These are phyloP conservation scores for Fusarium sp. DNA, from an alignment of 2,329 filamentous ascomycete species.

Conservation along the genomic window DNA sequence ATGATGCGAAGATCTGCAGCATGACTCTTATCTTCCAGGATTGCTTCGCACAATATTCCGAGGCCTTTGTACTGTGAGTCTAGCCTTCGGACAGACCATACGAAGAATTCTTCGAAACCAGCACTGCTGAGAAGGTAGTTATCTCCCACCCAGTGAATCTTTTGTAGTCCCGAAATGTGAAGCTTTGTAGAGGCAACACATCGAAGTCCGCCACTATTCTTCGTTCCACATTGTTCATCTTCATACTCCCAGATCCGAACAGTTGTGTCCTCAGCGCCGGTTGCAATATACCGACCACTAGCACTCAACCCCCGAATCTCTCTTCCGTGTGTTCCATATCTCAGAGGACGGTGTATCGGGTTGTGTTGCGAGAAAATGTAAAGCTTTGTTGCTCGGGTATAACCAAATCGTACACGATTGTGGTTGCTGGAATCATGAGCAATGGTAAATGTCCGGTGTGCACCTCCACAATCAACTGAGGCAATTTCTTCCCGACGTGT, in stretches of 20 bases:
- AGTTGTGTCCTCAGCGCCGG: constrained; percentile 75
- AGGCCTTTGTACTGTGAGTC: constrained; percentile 60
- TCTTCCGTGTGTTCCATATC: constrained; percentile 80
- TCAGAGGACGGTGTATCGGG: constrained; percentile 59
- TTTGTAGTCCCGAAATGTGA: constrained; percentile 86
- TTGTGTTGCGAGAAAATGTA: constrained; percentile 56
- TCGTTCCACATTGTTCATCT: constrained; percentile 11
- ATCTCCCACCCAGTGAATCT: constrained; percentile 77
- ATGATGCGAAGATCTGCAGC: constrained; percentile 80
- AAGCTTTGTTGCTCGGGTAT: constrained; percentile 73
- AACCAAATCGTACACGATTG: constrained; percentile 67
- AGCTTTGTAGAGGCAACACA: constrained; percentile 75
- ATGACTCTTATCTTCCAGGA: constrained; percentile 59
- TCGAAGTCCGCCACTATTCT: constrained; percentile 40
- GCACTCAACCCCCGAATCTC: constrained; percentile 73
- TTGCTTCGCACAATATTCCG: constrained; percentile 66
- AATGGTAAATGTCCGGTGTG: constrained; percentile 78
- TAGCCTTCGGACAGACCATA: constrained; percentile 75
- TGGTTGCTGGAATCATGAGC: constrained; percentile 44
- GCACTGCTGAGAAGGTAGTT: constrained; percentile 84
- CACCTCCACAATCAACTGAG: constrained; percentile 82
- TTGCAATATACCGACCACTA: constrained; percentile 62
- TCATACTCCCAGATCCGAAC: constrained; percentile 76
- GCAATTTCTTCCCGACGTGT: constrained; percentile 74
- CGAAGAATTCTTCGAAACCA: constrained; percentile 87